Base-by-base conservation (phyloP, 2,329 filamentous ascomycete species). In the Ceratocystis smalleyi region DNA sequence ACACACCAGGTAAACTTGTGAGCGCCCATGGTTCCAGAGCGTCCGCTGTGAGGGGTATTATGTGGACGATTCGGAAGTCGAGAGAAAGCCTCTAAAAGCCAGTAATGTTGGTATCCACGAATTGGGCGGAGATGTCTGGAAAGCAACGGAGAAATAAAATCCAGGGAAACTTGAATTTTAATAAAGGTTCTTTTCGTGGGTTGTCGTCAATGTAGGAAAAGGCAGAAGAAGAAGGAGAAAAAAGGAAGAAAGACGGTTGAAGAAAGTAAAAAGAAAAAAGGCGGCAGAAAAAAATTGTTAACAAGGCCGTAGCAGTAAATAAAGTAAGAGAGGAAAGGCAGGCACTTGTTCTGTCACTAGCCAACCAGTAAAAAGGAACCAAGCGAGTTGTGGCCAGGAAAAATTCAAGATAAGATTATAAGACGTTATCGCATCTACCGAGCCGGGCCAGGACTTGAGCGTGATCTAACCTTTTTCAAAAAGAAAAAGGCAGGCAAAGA, bases 11-110 rank as follows among this genome's bases (percentile, higher is more conserved):
- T 66, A 40, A 66, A 66, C 47, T 63, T 66, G 55, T 66, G 61
- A 63, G 62, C 55, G 61, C 64, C 64, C 64, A 66, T 66, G 19
- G 35, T 66, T 66, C 60, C 61, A 66, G 64, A 66, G 64, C 64
- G 43, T 8, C 40, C 43, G 51, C 30, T 55, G 27, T 55, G 51
- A 55, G 51, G 51, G 59, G 43, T 61, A 45, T 19, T 43, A 27
- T 27, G 43, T 43, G 17, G 43, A 27, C 35, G 35, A 27, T 24
- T 43, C 59, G 35, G 59, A 35, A 24, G 59, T 61, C 40, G 59
- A 61, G 59, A 45, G 51, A 40, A 40, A 30, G 51, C 22, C n/a
- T 61, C 15, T n/a, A 40, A 61, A 10, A 45, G 43, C 40, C 6
- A 45, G 24, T 22, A 17, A 45, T 45, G 19, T 12, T 30, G 59